Evolutionary conservation across 108 stramenopile species (phyloP).

Genomic region (Nitzschia palea): DNA sequence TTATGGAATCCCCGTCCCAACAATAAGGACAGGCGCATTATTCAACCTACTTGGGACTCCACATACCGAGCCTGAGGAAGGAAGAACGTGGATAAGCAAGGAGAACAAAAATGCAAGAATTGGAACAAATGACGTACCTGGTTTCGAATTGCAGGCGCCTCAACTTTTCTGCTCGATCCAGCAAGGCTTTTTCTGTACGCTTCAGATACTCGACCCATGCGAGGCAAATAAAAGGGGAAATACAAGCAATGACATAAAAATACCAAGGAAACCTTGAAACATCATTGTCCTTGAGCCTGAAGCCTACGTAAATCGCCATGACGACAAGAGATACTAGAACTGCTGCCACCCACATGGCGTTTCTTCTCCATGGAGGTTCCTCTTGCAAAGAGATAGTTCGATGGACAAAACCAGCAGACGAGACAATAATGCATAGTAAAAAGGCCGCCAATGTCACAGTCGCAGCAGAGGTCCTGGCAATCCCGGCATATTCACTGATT

Average conservation of each 20-base stretch:
- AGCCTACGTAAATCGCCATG: conserved; percentile 42
- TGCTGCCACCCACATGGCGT: conserved; percentile 54
- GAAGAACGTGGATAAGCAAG: no score
- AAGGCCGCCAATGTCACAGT: conserved; percentile 54
- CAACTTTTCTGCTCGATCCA: conserved; percentile 75
- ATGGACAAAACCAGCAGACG: conserved; percentile 65
- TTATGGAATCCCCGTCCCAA: no score
- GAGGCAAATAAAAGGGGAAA: conserved; percentile 64
- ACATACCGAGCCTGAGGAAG: conserved; percentile 35
- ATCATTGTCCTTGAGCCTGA: conserved; percentile 39
- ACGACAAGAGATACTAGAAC: conserved; percentile 31
- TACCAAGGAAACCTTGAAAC: conserved; percentile 64
- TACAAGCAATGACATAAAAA: conserved; percentile 45
- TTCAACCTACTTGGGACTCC: conserved; percentile 47
- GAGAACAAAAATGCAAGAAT: neutral
- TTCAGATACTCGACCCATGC: conserved; percentile 63
- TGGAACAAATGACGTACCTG: conserved; percentile 4
- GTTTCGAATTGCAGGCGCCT: conserved; percentile 87
- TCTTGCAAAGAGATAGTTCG: conserved; percentile 54
- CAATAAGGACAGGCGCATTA: no score
- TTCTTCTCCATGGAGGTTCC: conserved; percentile 65
- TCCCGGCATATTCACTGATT: conserved; percentile 58
- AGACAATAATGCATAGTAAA: conserved; percentile 54
- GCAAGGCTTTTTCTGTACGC: conserved; percentile 43
- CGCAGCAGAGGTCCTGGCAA: conserved; percentile 51